Conservation (phyloP, 1,284 basidiomycete species). For the Polyporus tsugae region DNA sequence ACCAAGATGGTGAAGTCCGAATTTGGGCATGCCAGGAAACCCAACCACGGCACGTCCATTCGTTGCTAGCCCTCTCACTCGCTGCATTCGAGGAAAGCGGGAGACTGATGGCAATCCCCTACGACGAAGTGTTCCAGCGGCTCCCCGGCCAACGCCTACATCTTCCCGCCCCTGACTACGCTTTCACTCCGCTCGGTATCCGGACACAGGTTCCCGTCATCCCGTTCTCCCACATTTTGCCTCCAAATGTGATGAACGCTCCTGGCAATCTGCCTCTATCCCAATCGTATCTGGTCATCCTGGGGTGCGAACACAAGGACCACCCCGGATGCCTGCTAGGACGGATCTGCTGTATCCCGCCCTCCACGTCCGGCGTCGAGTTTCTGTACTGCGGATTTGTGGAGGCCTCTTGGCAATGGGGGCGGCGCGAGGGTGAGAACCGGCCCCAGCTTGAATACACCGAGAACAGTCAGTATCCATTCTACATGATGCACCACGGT, state of each 20-base stretch:
- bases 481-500: background rate
- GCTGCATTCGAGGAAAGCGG: background rate
- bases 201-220: background rate
- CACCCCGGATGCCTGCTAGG: background rate
- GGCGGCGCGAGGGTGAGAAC: too few relatives aligned
- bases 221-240: background rate
- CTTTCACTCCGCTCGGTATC: background rate
- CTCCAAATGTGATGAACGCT: background rate
- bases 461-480: background rate
- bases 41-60: background rate
- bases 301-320: background rate
- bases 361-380: background rate
- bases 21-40: background rate
- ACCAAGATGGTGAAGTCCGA: background rate
- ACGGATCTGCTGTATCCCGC: background rate
- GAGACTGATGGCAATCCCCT: background rate
- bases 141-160: background rate
- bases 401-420: background rate
- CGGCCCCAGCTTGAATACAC: too few relatives aligned
- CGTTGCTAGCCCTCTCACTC: background rate
- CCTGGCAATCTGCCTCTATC: background rate
- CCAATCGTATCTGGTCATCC: background rate
- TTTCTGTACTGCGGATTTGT: background rate
- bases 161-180: background rate
- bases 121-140: background rate